These are phyloP conservation scores for Aspergillus melleus DNA, from an alignment of 2,329 filamentous ascomycete genomes.

Conservation along the genomic window DNA sequence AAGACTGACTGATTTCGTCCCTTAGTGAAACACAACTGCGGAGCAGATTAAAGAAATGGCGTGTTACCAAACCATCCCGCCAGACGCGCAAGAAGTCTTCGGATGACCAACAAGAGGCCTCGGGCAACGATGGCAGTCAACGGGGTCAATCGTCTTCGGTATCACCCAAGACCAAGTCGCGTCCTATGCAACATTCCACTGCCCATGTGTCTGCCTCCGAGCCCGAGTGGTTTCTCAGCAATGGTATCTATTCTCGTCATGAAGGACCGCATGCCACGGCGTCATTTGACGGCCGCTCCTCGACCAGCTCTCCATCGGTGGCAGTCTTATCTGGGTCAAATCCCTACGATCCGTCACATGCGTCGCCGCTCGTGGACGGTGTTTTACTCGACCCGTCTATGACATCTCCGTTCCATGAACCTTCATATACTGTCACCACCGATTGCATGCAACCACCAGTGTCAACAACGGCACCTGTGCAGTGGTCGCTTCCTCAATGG, in stretches of 20 bases:
- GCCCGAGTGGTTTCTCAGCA: conserved; percentile 20
- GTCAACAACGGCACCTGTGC: conserved; percentile 19
- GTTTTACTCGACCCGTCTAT: conserved; percentile 29
- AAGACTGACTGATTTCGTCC: neutral
- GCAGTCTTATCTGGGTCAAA: conserved; percentile 20
- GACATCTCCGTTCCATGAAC: conserved; percentile 23
- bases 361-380: conserved; percentile 26
- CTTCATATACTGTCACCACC: conserved; percentile 28
- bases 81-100: conserved; percentile 43
- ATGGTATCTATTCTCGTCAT: conserved; percentile 13
- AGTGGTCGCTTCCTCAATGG: conserved; percentile 31
- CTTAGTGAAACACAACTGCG: conserved; percentile 46
- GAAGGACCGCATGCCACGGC: conserved; percentile 10
- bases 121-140: conserved; percentile 23
- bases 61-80: conserved; percentile 46
- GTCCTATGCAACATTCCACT: conserved; percentile 7
- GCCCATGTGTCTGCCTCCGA: conserved; percentile 8
- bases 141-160: conserved; percentile 9
- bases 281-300: conserved; percentile 11
- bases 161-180: conserved; percentile 15
- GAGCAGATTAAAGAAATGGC: conserved; percentile 47
- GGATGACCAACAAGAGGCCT: conserved; percentile 16
- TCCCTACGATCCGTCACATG: conserved; percentile 28
- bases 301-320: conserved; percentile 14
- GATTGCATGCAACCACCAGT: conserved; percentile 32